phyloP scores from a whole-genome alignment of 768 basidiomycete genomes.

The Pisolithus marmoratus region DNA sequence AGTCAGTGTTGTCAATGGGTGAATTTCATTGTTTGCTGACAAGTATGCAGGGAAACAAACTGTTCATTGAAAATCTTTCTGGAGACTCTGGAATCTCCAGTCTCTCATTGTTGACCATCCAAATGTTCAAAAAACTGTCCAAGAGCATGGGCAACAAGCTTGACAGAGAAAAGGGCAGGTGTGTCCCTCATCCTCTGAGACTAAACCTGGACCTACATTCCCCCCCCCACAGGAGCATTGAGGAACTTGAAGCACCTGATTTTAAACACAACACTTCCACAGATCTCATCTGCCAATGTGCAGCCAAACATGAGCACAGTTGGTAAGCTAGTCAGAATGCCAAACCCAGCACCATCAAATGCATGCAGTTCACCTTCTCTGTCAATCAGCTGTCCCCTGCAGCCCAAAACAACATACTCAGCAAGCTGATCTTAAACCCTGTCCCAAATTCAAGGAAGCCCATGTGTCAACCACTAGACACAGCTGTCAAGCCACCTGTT shows the following conservation, averaged over 20 bases:
- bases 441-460: conserved; percentile 55
- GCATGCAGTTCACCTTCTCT: conserved; percentile 89
- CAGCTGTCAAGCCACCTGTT: conserved; percentile 34
- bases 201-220: conserved; percentile 14
- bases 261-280: conserved; percentile 75
- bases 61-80: conserved; percentile 92
- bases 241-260: conserved; percentile 79
- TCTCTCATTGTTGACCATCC: conserved; percentile 86
- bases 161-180: conserved; percentile 91
- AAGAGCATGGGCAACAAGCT: conserved; percentile 88
- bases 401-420: conserved; percentile 40
- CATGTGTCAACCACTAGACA: conserved; percentile 23
- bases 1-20: conserved; percentile 7
- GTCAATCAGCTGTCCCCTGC: conserved; percentile 62
- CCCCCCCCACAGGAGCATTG: conserved; percentile 61
- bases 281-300: conserved; percentile 76
- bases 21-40: conserved; percentile 3
- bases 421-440: conserved; percentile 64
- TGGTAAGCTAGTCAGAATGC: conserved; percentile 63
- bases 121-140: conserved; percentile 88
- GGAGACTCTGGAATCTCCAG: too few relatives aligned
- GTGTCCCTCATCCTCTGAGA: conserved; percentile 24
- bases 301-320: conserved; percentile 74
- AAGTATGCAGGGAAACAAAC: conserved; percentile 78
- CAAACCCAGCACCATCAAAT: conserved; percentile 68